phyloP scores from a whole-genome alignment of 805 yeast genomes.

The Sungouiella thailandica region DNA sequence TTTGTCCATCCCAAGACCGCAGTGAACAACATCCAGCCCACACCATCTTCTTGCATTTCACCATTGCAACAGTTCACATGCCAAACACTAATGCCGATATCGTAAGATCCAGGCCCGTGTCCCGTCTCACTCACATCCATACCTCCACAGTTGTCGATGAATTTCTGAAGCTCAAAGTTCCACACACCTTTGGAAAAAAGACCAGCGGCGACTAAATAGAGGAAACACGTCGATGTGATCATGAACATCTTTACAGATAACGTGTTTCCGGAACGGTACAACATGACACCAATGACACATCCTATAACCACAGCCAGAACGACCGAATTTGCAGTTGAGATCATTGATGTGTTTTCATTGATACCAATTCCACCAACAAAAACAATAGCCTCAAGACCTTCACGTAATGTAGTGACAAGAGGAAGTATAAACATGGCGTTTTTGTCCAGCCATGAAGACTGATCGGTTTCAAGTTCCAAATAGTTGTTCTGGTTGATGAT shows the following conservation, averaged over 20 bases:
- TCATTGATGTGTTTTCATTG: constrained; percentile 51
- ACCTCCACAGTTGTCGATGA: constrained; percentile 71
- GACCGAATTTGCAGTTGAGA: constrained; percentile 60
- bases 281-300: constrained; percentile 53
- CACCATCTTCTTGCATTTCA: constrained; percentile 63
- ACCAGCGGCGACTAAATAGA: constrained; percentile 85
- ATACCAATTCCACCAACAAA: constrained; percentile 90
- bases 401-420: constrained; percentile 79
- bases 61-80: constrained; percentile 95
- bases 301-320: constrained; percentile 57
- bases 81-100: constrained; percentile 76
- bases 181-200: constrained; percentile 82
- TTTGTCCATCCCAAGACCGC: constrained; percentile 94
- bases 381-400: constrained; percentile 88
- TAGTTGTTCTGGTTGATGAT: constrained; percentile 22
- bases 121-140: constrained; percentile 85
- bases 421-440: constrained; percentile 77
- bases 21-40: constrained; percentile 81
- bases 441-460: constrained; percentile 36
- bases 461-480: constrained; percentile 14
- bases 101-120: constrained; percentile 91
- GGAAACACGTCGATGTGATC: constrained; percentile 69
- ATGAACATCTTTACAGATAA: constrained; percentile 71
- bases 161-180: constrained; percentile 79
- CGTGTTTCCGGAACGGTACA: constrained; percentile 77